A percentile compares a stretch with the other conserved stretches of the same genome.
phyloP scores from a whole-genome alignment of 2,329 filamentous ascomycete species.

The Camptophora hylomeconis region DNA sequence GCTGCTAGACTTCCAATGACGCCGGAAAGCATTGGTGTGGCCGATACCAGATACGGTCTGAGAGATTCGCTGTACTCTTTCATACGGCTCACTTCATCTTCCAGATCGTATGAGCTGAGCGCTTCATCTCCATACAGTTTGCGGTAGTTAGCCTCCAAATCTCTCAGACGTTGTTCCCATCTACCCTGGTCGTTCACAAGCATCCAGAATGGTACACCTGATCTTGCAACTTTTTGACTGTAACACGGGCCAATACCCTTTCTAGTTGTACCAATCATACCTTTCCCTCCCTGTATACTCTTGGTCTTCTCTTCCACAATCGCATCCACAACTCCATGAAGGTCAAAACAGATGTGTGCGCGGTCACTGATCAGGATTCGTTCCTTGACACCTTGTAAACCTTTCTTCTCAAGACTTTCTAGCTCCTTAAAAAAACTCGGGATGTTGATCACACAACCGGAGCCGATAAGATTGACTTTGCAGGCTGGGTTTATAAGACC shows the following conservation, averaged over 20 bases:
- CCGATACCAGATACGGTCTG: slow-evolving; percentile 37
- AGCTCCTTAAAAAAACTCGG: slow-evolving; percentile 37
- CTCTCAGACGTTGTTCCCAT: slow-evolving; percentile 19
- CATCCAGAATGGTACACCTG: slow-evolving; percentile 45
- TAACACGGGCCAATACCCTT: slow-evolving; percentile 46
- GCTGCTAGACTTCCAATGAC: no score
- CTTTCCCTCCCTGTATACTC: slow-evolving; percentile 22
- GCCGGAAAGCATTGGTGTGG: slow-evolving; percentile 19
- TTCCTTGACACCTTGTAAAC: slow-evolving; percentile 26
- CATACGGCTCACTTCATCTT: slow-evolving; percentile 43
- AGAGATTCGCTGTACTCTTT: slow-evolving; percentile 31
- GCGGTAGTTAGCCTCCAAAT: slow-evolving; percentile 31
- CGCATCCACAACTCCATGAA: slow-evolving; percentile 33
- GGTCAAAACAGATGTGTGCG: slow-evolving; percentile 32
- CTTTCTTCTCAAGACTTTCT: slow-evolving; percentile 29
- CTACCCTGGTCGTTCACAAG: slow-evolving; percentile 20
- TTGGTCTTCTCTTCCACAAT: slow-evolving; percentile 30
- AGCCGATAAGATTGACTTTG: slow-evolving; percentile 32
- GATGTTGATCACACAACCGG: slow-evolving; percentile 34
- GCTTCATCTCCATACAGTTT: slow-evolving; percentile 42
- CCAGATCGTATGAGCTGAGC: slow-evolving; percentile 43
- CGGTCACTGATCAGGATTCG: slow-evolving; percentile 35
- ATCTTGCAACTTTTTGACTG: slow-evolving; percentile 48
- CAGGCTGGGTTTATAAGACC: slow-evolving; percentile 31
- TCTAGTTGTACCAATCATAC: slow-evolving; percentile 35